Evolutionary conservation across 2,329 filamentous ascomycete genomes (phyloP), one percentile per base, ranked within the genome.

Genomic region (Aspergillus sp.): DNA sequence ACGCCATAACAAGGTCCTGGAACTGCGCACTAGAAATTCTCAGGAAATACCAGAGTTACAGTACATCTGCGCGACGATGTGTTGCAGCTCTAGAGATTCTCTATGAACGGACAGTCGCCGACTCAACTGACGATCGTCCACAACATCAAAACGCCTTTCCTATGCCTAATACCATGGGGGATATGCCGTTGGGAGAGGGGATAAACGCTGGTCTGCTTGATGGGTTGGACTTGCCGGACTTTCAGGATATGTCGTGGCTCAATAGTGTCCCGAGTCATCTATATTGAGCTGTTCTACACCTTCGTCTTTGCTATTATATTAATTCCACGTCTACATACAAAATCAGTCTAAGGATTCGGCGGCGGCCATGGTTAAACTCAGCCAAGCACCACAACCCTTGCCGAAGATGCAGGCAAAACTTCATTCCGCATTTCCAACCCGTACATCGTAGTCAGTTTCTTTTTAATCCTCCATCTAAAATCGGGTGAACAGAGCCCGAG

Each of bases 201-300:
- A 64, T 70, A 23, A 64, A 67, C 49, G 53, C 64, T 0, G 55
- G 62, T 12, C 57, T 70, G 4, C 46, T 71, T 12, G 67, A 71
- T 23, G 59, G 57, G 2, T 65, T 71, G 43, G 67, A 71, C 35
- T 45, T 70, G 4, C 63, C 64, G 1, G 70, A 72, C 39, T 69
- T 71, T n/a, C 68, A 70, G 45, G 68, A 72, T 54, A 72, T 72
- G 68, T 71, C 69, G 6, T 72, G 70, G 70, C 47, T 72, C 12
- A 69, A 71, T 41, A 72, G 70, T 35, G 69, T 72, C 12, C 69
- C 70, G 1, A 72, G 68, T 35, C 70, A 66, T 59, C 50, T 71
- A 2, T 68, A 67, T 40, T 71, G 57, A 55, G 11, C 23, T 11
- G 9, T 3, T 11, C 27, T 4, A 11, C 27, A 4, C 27, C 27